Evolutionary conservation across 805 yeast genomes (phyloP), one percentile per base, ranked within the genome.

Genomic region (Yarrowia yakushimensis): DNA sequence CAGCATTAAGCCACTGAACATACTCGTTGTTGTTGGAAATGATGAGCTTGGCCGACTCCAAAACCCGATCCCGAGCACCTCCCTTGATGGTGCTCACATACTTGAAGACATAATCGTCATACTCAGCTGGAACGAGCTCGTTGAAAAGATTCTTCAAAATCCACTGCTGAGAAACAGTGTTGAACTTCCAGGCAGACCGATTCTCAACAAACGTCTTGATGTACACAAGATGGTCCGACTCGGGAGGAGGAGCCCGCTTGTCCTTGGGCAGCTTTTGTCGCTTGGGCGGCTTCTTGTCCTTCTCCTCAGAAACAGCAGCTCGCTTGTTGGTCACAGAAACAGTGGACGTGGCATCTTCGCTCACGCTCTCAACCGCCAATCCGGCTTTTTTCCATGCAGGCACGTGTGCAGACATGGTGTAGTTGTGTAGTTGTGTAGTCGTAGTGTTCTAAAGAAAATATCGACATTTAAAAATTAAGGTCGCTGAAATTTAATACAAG

Each of bases 301-400:
- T 68, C 28, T 67, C 67, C 20, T 52, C 33, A 31, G 34, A 7
- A 2, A 39, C 17, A 4, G 54, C 54, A 30, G 55, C 15, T 33
- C 55, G 28, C 22, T 48, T 48, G 63, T 36, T 60, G 52, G 63
- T 60, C 68, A 65, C 63, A 54, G 68, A 64, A 15, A 15, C 10
- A 65, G 68, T 68, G 18, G 69, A n/a, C n/a, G n/a, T 66, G 0
- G 80, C 69, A 77, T 68, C 1, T 78, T 76, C 43, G 80, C 15
- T 17, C 41, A 25, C 62, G 3, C 77, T 66, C 45, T 79, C 76
- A 62, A 86, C 84, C 68, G 83, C 77, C 42, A 89, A 79, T 28
- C 96, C 96, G 8, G 86, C 78, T 68, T 84, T 79, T 72, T 88
- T 88, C 96, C 96, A 88, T 0, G 96, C 96, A 37, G 96, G 96